Conservation (phyloP, 2,329 filamentous ascomycete genomes). For the Xylariaceae sp. region DNA sequence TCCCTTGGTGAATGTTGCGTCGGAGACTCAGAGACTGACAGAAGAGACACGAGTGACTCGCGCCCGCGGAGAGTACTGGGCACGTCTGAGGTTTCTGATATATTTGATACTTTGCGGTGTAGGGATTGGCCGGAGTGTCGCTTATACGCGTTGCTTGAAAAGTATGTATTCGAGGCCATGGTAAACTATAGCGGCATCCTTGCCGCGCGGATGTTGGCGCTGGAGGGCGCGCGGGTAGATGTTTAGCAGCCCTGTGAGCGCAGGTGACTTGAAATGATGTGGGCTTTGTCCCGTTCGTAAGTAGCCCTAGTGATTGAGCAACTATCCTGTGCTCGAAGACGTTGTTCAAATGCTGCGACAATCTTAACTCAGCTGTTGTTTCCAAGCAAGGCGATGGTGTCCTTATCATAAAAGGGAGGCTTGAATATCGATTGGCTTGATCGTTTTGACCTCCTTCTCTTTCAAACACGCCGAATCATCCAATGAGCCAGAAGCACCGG, state of each 20-base stretch:
- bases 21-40: slow-evolving; percentile 25
- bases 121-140: slow-evolving; percentile 19
- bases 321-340: too few relatives aligned
- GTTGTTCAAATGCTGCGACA: too few relatives aligned
- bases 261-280: neutral
- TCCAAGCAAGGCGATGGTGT: too few relatives aligned
- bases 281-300: neutral
- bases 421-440: neutral
- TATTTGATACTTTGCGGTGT: slow-evolving; percentile 29
- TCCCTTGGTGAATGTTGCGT: slow-evolving; percentile 11
- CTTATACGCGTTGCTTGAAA: slow-evolving; percentile 18
- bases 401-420: neutral
- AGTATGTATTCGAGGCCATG: slow-evolving; percentile 27
- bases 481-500: neutral
- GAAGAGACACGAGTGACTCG: slow-evolving; percentile 31
- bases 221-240: neutral
- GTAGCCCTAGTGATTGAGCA: neutral
- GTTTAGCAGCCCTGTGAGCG: neutral
- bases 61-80: slow-evolving; percentile 23
- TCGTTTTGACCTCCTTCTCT: neutral
- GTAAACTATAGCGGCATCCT: slow-evolving; percentile 17
- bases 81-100: slow-evolving; percentile 27
- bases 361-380: too few relatives aligned
- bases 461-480: neutral
- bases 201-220: neutral